These are phyloP conservation scores for Aspergillus affinis DNA, from an alignment of 495 filamentous ascomycete genomes.

Conservation along the genomic window DNA sequence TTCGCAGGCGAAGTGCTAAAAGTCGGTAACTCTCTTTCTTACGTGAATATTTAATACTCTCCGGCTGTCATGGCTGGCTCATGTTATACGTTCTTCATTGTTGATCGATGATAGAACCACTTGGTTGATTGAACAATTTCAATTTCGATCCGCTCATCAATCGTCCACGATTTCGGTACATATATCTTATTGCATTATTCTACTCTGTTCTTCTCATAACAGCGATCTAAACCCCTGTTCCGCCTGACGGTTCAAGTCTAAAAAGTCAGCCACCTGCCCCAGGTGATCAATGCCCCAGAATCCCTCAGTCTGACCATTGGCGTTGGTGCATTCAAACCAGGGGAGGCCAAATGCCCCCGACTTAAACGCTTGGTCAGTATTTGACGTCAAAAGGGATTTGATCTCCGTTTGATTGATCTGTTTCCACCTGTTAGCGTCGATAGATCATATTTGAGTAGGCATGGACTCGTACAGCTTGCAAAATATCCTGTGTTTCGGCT, in stretches of 20 bases:
- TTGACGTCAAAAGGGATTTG: slow-evolving; percentile 52
- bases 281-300: slow-evolving; percentile 74
- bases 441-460: not conserved
- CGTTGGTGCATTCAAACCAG: slow-evolving; percentile 66
- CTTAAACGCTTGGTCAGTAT: slow-evolving; percentile 58
- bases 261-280: slow-evolving; percentile 60
- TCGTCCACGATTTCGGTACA: no score
- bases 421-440: slow-evolving; percentile 16
- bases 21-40: not conserved
- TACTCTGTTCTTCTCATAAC: slow-evolving; percentile 13
- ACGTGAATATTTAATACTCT: not conserved
- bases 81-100: not conserved
- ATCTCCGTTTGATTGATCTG: slow-evolving; percentile 43
- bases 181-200: not conserved
- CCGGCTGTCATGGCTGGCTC: not conserved
- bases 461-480: slow-evolving; percentile 35
- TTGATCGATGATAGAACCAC: not conserved
- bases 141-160: no score
- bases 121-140: not conserved
- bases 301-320: slow-evolving; percentile 56
- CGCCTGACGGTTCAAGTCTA: slow-evolving; percentile 50
- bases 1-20: slow-evolving; percentile 5
- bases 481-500: slow-evolving; percentile 38
- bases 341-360: slow-evolving; percentile 71
- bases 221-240: slow-evolving; percentile 33